A percentile compares a stretch with the other conserved stretches of the same genome.
Evolutionary conservation across 805 yeast genomes (phyloP).

Genomic region (Wickerhamia fluorescens): DNA sequence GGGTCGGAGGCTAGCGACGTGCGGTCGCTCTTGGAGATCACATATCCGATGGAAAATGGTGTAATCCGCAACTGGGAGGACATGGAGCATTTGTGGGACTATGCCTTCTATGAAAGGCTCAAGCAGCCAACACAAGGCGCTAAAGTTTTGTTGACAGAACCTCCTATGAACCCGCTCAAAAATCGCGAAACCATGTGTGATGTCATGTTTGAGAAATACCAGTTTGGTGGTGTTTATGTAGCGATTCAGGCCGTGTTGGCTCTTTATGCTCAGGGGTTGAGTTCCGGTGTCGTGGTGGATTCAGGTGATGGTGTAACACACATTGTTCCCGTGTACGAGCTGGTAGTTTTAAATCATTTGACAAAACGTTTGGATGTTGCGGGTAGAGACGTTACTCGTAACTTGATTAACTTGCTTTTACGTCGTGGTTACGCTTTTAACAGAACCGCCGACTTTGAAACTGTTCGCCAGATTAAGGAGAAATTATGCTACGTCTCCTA

Average conservation of each 20-base stretch:
- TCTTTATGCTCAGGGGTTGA: constrained; percentile 91
- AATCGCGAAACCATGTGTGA: constrained; percentile 90
- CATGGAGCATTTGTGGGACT: constrained; percentile 98
- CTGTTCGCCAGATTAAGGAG: constrained; percentile 96
- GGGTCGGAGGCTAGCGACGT: constrained; percentile 93
- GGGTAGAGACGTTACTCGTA: constrained; percentile 97
- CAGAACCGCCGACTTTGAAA: constrained; percentile 97
- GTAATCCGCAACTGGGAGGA: constrained; percentile 97
- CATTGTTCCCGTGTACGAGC: constrained; percentile 95
- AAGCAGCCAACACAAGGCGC: constrained; percentile 65
- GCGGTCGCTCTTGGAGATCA: constrained; percentile 80
- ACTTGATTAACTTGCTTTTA: constrained; percentile 80
- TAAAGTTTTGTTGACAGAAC: constrained; percentile 88
- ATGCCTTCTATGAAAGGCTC: constrained; percentile 90
- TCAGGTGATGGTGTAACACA: constrained; percentile 99
- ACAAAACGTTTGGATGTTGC: constrained; percentile 94
- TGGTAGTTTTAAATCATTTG: constrained; percentile 90
- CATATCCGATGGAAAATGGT: constrained; percentile 99
- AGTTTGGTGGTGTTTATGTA: constrained; percentile 88
- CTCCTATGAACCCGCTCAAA: constrained; percentile 93
- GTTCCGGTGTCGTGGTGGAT: constrained; percentile 96
- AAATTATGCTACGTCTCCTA: constrained; percentile 92
- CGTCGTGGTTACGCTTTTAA: constrained; percentile 98
- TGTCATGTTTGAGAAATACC: constrained; percentile 86
- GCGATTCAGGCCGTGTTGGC: constrained; percentile 98